Conservation (phyloP, 1,139 yeast genomes). For the Suhomyces yuchorum region DNA sequence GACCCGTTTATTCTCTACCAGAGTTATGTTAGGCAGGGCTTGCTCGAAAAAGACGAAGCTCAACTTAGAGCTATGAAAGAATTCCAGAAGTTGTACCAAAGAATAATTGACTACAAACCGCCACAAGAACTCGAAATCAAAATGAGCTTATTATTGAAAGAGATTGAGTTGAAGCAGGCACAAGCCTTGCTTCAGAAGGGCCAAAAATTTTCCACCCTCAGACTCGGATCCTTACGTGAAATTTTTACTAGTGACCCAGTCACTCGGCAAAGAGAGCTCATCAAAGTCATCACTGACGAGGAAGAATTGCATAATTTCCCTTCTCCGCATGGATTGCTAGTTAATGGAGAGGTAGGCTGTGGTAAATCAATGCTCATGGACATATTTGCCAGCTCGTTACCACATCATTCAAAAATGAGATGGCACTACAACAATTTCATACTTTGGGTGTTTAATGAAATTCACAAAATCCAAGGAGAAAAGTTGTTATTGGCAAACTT, state of each 20-base stretch:
- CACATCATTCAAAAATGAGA: constrained; percentile 63
- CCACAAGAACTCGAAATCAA: constrained; percentile 52
- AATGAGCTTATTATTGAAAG: constrained; percentile 49
- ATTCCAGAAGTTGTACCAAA: constrained; percentile 60
- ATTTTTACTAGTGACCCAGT: constrained; percentile 33
- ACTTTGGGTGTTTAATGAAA: constrained; percentile 65
- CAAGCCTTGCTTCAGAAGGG: constrained; percentile 19
- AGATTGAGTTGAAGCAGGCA: constrained; percentile 45
- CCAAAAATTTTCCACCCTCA: constrained; percentile 17
- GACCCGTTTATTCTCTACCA: constrained; percentile 67
- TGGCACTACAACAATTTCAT: constrained; percentile 76
- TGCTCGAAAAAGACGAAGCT: constrained; percentile 53
- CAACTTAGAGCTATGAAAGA: constrained; percentile 67
- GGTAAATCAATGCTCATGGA: constrained; percentile 78
- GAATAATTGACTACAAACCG: constrained; percentile 63
- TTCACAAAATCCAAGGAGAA: constrained; percentile 55
- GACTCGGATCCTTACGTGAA: constrained; percentile 22
- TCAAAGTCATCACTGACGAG: constrained; percentile 59
- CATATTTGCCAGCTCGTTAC: constrained; percentile 65
- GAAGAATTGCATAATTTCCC: constrained; percentile 59
- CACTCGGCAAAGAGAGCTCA: constrained; percentile 35
- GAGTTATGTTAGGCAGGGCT: constrained; percentile 52
- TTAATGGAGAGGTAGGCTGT: constrained; percentile 77
- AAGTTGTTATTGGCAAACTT: constrained; percentile 10
- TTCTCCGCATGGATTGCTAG: constrained; percentile 64